These are phyloP conservation scores for Neurospora sp. DNA, from an alignment of 495 filamentous ascomycete species.

Conservation along the genomic window DNA sequence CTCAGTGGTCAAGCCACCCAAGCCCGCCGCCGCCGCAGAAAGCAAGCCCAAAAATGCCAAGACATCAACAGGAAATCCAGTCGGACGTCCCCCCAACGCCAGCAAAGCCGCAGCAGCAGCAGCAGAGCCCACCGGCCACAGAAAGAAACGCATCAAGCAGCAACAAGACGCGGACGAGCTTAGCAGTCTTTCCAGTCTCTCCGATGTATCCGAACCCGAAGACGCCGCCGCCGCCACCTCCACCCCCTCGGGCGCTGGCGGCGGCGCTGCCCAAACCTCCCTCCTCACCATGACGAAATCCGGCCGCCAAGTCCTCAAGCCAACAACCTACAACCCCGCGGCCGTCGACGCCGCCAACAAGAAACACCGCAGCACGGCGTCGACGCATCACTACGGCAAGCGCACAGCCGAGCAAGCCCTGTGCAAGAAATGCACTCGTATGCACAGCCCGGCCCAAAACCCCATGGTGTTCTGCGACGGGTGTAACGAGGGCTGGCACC, in stretches of 20 bases:
- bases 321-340: constrained; percentile 56
- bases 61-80: not conserved
- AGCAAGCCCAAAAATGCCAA: constrained; percentile 21
- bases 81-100: not conserved
- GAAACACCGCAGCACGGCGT: constrained; percentile 17
- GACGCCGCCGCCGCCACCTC: not conserved
- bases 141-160: constrained; percentile 12
- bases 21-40: constrained; percentile 3
- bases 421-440: constrained; percentile 71
- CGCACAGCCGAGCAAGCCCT: constrained; percentile 41
- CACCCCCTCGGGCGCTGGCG: no score
- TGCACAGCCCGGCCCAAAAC: constrained; percentile 65
- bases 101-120: not conserved
- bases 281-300: constrained; percentile 67
- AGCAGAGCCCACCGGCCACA: not conserved
- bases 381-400: constrained; percentile 29
- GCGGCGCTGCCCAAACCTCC: constrained; percentile 37
- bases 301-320: constrained; percentile 69
- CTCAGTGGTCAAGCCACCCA: constrained; percentile 1
- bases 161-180: constrained; percentile 4
- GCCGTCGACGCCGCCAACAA: constrained; percentile 27
- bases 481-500: constrained; percentile 84
- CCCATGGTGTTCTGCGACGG: constrained; percentile 92
- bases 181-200: constrained; percentile 7
- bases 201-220: constrained; percentile 7